Percentiles rank a stretch among this genome's conserved stretches.
Evolutionary conservation across 257 asterid species (phyloP).

Genomic region (Solanum ahanhuiri): DNA sequence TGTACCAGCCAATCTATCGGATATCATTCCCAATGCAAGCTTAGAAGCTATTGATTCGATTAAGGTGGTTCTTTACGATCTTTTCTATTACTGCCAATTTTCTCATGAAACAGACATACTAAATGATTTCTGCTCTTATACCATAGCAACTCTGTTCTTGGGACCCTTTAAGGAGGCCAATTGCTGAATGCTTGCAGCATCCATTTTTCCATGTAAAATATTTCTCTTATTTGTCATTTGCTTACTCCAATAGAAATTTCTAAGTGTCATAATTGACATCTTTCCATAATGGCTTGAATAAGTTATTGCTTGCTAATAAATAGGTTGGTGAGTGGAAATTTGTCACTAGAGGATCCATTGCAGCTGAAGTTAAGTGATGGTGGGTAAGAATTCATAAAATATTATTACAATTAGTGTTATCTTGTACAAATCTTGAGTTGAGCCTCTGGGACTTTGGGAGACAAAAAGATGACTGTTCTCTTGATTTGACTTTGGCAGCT

Average conservation of each 20-base stretch:
- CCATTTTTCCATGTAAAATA: constrained; percentile 69
- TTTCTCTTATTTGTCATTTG: constrained; percentile 2
- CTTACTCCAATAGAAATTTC: not conserved
- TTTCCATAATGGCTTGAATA: not conserved
- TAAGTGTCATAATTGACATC: not conserved
- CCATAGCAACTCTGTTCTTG: constrained; percentile 77
- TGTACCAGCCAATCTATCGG: too few species aligned
- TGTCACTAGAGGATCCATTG: constrained; percentile 47
- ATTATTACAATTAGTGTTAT: not conserved
- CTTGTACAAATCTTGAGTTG: constrained; percentile 41
- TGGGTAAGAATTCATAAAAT: constrained; percentile 9
- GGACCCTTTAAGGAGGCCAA: constrained; percentile 83
- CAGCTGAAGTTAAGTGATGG: constrained; percentile 54
- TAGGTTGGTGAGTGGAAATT: constrained; percentile 51
- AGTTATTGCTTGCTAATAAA: constrained; percentile 17
- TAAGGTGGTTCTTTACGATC: too few species aligned
- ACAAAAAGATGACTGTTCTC: constrained; percentile 61
- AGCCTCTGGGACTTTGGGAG: constrained; percentile 76
- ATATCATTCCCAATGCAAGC: too few species aligned
- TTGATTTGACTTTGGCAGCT: constrained; percentile 78
- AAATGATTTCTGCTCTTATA: too few species aligned
- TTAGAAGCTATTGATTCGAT: too few species aligned
- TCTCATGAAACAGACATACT: too few species aligned
- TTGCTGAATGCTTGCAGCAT: constrained; percentile 74
- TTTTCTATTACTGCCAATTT: too few species aligned